phyloP scores from a whole-genome alignment of 495 filamentous ascomycete genomes.

The Pseudevernia furfuracea region DNA sequence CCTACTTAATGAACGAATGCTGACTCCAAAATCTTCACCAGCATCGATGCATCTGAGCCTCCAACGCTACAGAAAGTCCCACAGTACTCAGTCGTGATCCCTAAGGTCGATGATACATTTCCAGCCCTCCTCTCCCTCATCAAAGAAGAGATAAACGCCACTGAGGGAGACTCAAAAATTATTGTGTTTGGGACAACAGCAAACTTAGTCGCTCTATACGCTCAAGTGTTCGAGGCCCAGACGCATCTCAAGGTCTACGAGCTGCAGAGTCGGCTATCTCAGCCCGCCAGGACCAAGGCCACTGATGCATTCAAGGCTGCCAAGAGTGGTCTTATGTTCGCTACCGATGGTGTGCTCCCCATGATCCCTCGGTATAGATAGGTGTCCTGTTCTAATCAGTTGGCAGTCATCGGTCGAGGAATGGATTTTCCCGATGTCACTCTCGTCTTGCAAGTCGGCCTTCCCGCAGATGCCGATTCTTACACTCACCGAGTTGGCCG shows the following conservation, averaged over 20 bases:
- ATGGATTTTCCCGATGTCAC: constrained; percentile 96
- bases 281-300: constrained; percentile 47
- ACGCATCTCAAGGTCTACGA: constrained; percentile 43
- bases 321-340: constrained; percentile 50
- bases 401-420: constrained; percentile 60
- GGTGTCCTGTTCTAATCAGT: constrained; percentile 45
- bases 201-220: constrained; percentile 51
- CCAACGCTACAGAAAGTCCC: constrained; percentile 55
- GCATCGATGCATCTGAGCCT: constrained; percentile 49
- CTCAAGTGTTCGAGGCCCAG: constrained; percentile 40
- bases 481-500: constrained; percentile 88
- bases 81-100: constrained; percentile 51
- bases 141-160: constrained; percentile 37
- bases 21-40: background rate
- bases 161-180: constrained; percentile 45
- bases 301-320: constrained; percentile 56
- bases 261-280: constrained; percentile 53
- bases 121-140: constrained; percentile 43
- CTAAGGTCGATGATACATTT: constrained; percentile 46
- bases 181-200: constrained; percentile 65
- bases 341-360: constrained; percentile 44
- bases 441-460: constrained; percentile 77
- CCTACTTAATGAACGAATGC: background rate
- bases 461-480: constrained; percentile 62
- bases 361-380: constrained; percentile 27